These are phyloP conservation scores for Pichia sp. DNA, from an alignment of 1,139 yeast genomes.

Conservation along the genomic window DNA sequence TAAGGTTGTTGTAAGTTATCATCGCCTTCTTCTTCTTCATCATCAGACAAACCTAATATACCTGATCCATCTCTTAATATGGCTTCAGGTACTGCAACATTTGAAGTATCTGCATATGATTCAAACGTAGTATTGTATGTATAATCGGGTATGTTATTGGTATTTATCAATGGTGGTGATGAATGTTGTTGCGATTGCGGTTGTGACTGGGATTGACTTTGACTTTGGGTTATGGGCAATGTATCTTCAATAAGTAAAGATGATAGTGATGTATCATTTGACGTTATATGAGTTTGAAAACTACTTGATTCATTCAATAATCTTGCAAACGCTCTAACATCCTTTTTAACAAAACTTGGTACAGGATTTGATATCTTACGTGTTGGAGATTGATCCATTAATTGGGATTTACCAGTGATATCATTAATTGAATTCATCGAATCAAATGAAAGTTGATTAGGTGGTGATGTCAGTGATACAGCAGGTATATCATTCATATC, in stretches of 20 bases:
- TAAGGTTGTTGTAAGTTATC: not conserved
- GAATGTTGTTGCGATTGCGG: constrained; percentile 3
- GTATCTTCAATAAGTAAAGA: constrained; percentile 7
- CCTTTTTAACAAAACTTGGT: constrained; percentile 12
- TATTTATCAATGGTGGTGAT: not conserved
- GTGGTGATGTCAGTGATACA: not conserved
- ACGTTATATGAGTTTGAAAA: constrained; percentile 2
- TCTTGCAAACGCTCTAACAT: constrained; percentile 10
- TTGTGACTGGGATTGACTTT: constrained; percentile 5
- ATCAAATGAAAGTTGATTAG: not conserved
- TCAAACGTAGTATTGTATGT: constrained; percentile 17
- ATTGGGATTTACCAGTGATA: not conserved
- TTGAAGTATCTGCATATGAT: constrained; percentile 24
- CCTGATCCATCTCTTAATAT: constrained; percentile 26
- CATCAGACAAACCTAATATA: constrained; percentile 8
- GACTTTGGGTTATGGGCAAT: constrained; percentile 8
- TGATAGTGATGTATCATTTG: not conserved
- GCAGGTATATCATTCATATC: not conserved
- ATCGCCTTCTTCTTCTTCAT: constrained; percentile 5
- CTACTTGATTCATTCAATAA: constrained; percentile 5
- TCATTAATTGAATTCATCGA: not conserved
- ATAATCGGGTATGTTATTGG: constrained; percentile 8
- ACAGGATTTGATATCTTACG: not conserved
- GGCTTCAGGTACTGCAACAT: constrained; percentile 30
- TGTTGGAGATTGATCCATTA: not conserved